Conservation (phyloP, 2,329 filamentous ascomycete species). For the Diaporthe sp. region DNA sequence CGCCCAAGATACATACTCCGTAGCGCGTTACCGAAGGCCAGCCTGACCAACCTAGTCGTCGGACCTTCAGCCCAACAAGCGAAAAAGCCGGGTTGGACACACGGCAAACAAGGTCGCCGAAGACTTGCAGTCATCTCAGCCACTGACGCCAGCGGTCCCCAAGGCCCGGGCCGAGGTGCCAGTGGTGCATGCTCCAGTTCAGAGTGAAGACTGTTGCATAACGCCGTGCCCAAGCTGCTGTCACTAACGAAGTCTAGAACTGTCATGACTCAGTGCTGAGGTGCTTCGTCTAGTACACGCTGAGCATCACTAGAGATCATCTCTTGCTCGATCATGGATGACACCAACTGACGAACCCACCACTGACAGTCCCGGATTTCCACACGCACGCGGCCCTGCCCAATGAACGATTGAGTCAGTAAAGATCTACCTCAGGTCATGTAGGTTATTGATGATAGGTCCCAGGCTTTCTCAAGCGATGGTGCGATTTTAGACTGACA, state of each 20-base stretch:
- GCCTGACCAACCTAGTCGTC: not conserved
- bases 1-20: not conserved
- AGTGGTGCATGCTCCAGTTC: not conserved
- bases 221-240: not conserved
- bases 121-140: not conserved
- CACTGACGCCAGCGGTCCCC: not conserved
- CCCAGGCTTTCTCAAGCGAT: not conserved
- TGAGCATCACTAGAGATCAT: conserved; percentile 14
- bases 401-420: not conserved
- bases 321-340: conserved; percentile 16
- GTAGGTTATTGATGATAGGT: fast-evolving
- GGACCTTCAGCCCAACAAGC: not conserved
- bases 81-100: not conserved
- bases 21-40: not conserved
- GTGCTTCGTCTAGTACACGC: conserved; percentile 16
- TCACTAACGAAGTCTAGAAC: not conserved
- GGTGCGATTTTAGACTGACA: not conserved
- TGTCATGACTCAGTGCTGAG: conserved; percentile 23
- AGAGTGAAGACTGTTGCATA: not conserved
- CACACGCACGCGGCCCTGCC: conserved; percentile 12
- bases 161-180: conserved; percentile 24
- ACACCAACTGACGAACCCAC: conserved; percentile 27
- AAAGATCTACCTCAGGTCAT: not conserved
- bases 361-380: conserved; percentile 34
- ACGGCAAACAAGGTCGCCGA: not conserved